Evolutionary conservation across 805 yeast genomes (phyloP).

Genomic region (Hanseniaspora guilliermondii): DNA sequence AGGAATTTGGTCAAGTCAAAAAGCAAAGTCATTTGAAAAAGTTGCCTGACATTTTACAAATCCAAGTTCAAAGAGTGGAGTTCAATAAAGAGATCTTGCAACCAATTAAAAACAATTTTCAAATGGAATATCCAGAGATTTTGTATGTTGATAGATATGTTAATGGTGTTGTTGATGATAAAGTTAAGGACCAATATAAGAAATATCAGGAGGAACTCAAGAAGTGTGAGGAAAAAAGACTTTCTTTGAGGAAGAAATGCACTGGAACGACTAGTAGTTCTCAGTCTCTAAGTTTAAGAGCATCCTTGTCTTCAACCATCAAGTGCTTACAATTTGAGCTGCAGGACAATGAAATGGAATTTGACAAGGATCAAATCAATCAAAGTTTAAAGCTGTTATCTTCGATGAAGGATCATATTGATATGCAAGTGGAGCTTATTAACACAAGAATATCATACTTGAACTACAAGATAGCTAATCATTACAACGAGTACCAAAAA

Average conservation of each 20-base stretch:
- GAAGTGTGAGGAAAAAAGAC: conserved; percentile 34
- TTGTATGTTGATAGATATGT: conserved; percentile 78
- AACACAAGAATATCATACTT: conserved; percentile 34
- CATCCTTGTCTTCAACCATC: conserved; percentile 43
- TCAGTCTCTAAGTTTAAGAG: conserved; percentile 31
- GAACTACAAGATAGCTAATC: conserved; percentile 39
- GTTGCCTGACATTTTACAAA: conserved; percentile 72
- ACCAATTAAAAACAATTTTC: conserved; percentile 73
- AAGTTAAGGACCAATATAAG: conserved; percentile 21
- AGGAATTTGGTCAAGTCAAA: conserved; percentile 57
- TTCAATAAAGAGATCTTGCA: conserved; percentile 61
- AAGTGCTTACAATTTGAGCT: conserved; percentile 40
- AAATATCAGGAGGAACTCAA: conserved; percentile 48
- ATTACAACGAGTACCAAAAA: conserved; percentile 42
- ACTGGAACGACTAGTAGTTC: conserved; percentile 26
- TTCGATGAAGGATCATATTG: conserved; percentile 36
- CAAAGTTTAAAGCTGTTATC: conserved; percentile 26
- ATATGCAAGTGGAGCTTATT: conserved; percentile 33
- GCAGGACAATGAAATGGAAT: conserved; percentile 31
- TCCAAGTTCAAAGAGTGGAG: conserved; percentile 88
- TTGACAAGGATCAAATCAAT: conserved; percentile 27
- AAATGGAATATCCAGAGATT: conserved; percentile 64
- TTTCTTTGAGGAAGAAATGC: conserved; percentile 27
- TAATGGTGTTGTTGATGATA: conserved; percentile 41
- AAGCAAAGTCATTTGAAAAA: conserved; percentile 59